Base-by-base conservation (phyloP, 2,329 filamentous ascomycete species). In the Ophiostoma montium region DNA sequence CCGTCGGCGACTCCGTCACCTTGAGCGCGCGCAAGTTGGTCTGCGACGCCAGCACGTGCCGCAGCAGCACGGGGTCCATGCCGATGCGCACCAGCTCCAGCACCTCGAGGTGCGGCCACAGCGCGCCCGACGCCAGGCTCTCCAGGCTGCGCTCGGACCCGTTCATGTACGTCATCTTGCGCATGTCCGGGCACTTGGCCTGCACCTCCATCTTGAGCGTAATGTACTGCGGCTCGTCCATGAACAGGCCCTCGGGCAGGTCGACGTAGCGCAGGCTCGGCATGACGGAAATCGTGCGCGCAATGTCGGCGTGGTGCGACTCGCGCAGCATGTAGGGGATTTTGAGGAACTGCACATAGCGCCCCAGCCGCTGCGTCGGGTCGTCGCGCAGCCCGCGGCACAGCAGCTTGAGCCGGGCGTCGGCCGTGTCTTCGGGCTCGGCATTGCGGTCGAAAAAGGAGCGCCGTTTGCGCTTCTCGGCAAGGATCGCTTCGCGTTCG, bases 271-370 rank as follows among this genome's bases (percentile, higher is more conserved):
- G 82, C 41, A 96, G 70, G 59, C 90, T 88, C 30, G 87, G 86
- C 39, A 90, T 73, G 21, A 89, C 84, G 35, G 87, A 86, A 44
- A 95, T 83, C 23, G 85, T 86, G 46, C 88, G 80, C 10, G 90
- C 89, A 45, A 95, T 75, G 54, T 90, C 85, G 48, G 84, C 76
- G 62, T 92, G 87, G 62, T 77, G 84, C 1, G 85, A 85, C 67
- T 95, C 87, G 51, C 90, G 80, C 48, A 90, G 82, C 90, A 95
- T 95, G 65, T 95, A 95, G 7, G 90, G 87, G 52, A 87, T 80
- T 69, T 95, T 94, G 59, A 96, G 71, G 58, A 82, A 88, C 59
- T 82, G 69, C 5, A 95, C 86, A 38, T 78, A 70, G 49, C 75
- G 70, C 32, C 82, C 87, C 42, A 94, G 68, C 19, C 74, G 69